phyloP scores from a whole-genome alignment of 192 early-diverging fungal genomes.

The Coemansia sp. region DNA sequence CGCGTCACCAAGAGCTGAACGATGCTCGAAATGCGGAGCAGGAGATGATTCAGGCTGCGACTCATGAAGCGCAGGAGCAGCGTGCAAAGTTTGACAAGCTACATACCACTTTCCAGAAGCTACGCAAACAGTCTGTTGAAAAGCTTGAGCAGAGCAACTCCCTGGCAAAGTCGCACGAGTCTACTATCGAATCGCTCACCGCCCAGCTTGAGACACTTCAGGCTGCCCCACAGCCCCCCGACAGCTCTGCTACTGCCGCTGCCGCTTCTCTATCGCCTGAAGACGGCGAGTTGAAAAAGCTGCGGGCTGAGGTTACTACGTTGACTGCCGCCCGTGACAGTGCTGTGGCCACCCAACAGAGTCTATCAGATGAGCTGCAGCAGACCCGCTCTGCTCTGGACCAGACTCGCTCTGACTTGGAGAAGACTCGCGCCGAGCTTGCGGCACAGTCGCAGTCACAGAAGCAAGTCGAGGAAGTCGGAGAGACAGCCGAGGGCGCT shows the following conservation, averaged over 20 bases:
- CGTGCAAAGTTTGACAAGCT: slow-evolving; percentile 39
- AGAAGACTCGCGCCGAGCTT: slow-evolving; percentile 5
- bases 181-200: slow-evolving; percentile 31
- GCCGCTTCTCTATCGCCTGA: slow-evolving; percentile 2
- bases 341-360: slow-evolving; percentile 35
- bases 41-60: slow-evolving; percentile 1
- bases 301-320: slow-evolving; percentile 29
- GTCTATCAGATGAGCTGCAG: slow-evolving; percentile 20
- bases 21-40: slow-evolving; percentile 4
- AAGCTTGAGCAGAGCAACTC: slow-evolving; percentile 28
- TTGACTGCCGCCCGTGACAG: slow-evolving; percentile 46
- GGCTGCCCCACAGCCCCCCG: slow-evolving; percentile 2
- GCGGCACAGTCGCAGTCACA: slow-evolving; percentile 1
- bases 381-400: background rate
- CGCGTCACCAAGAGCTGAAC: background rate
- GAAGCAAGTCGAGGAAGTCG: background rate
- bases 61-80: slow-evolving; percentile 10
- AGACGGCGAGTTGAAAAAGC: slow-evolving; percentile 12
- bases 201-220: slow-evolving; percentile 23
- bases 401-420: slow-evolving; percentile 4
- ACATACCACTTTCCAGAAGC: slow-evolving; percentile 33
- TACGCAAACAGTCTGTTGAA: slow-evolving; percentile 41
- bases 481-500: slow-evolving; percentile 9
- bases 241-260: background rate
- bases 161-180: slow-evolving; percentile 24